phyloP scores from a whole-genome alignment of 768 basidiomycete genomes.

The Trametes sanguinea region DNA sequence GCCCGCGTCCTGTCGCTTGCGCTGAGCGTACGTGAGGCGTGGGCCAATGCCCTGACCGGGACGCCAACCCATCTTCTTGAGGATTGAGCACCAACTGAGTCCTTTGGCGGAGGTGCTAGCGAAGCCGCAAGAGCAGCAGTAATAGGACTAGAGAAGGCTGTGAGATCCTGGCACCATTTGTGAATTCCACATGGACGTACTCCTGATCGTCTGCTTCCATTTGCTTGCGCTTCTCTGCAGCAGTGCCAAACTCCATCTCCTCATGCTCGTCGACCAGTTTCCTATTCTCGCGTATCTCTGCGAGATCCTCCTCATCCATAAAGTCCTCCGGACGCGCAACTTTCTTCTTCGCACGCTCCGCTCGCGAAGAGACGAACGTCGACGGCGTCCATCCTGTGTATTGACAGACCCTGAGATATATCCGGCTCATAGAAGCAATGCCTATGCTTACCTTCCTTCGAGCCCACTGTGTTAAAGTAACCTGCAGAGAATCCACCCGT shows the following conservation, averaged over 20 bases:
- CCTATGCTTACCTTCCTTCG: slow-evolving; percentile 76
- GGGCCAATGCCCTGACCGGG: slow-evolving; percentile 93
- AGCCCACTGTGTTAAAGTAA: slow-evolving; percentile 95
- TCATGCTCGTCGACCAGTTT: slow-evolving; percentile 80
- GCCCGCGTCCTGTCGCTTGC: slow-evolving; percentile 67
- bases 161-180: neutral
- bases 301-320: slow-evolving; percentile 98
- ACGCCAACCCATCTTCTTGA: slow-evolving; percentile 96
- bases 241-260: slow-evolving; percentile 68
- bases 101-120: slow-evolving; percentile 71
- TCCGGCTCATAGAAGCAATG: neutral
- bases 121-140: slow-evolving; percentile 62
- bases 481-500: slow-evolving; percentile 98
- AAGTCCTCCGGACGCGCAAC: slow-evolving; percentile 82
- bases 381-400: slow-evolving; percentile 90
- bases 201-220: slow-evolving; percentile 51
- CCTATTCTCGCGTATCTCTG: slow-evolving; percentile 73
- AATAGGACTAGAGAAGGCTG: slow-evolving; percentile 51
- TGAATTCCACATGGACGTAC: slow-evolving; percentile 40
- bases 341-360: slow-evolving; percentile 67
- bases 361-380: slow-evolving; percentile 88
- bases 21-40: slow-evolving; percentile 74
- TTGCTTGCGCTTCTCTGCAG: slow-evolving; percentile 43
- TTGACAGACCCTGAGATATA: too few species aligned
- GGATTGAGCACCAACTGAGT: slow-evolving; percentile 83